Evolutionary conservation across 371 early-diverging fungal genomes (phyloP).

Genomic region (Apophysomyces trapeziformis): DNA sequence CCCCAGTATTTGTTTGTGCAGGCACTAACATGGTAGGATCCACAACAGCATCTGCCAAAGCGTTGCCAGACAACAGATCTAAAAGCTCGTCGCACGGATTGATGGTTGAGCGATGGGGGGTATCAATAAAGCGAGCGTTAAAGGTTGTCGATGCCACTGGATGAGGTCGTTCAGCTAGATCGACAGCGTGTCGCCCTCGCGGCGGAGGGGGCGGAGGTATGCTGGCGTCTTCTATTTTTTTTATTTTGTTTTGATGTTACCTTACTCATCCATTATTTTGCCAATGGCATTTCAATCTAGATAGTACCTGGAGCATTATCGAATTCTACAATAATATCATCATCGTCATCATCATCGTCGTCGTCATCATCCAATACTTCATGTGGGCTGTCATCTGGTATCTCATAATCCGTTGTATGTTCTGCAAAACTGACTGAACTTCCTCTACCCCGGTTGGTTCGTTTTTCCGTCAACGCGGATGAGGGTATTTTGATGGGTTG

Average conservation of each 20-base stretch:
- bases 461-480: conserved; percentile 2
- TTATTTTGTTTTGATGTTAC: too few relatives aligned
- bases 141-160: conserved; percentile 4
- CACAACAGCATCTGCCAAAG: conserved; percentile 22
- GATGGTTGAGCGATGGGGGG: not conserved
- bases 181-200: conserved; percentile 2
- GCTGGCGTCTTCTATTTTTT: not conserved
- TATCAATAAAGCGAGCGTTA: too few relatives aligned
- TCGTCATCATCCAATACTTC: conserved; percentile 28
- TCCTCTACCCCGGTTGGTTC: conserved; percentile 38
- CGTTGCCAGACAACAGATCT: conserved; percentile 14
- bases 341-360: conserved; percentile 50
- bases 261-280: not conserved
- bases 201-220: conserved; percentile 4
- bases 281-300: not conserved
- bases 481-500: not conserved
- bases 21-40: conserved; percentile 33
- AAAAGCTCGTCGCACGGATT: not conserved
- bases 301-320: conserved; percentile 15
- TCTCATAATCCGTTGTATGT: conserved; percentile 24
- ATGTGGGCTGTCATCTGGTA: conserved; percentile 19
- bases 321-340: conserved; percentile 37
- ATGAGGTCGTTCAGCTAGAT: conserved; percentile 13
- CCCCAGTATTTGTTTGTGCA: conserved; percentile 39
- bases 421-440: conserved; percentile 49